Evolutionary conservation across 2,329 filamentous ascomycete genomes (phyloP), one percentile per base, ranked within the genome.

Genomic region (Neofusicoccum cordaticola): DNA sequence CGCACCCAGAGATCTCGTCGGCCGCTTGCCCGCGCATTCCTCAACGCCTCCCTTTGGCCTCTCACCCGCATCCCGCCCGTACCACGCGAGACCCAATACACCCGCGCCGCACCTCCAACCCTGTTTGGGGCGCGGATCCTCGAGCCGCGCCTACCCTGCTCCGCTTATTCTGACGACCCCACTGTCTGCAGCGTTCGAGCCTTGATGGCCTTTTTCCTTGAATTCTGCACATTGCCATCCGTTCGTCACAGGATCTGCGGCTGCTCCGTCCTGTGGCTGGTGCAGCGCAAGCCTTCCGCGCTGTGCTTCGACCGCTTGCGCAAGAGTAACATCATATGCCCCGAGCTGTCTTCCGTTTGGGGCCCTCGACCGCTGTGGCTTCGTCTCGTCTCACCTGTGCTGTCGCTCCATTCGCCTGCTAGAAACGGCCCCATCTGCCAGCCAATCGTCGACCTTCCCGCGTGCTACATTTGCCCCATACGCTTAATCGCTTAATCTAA

Each of bases 401-500:
- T 19, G n/a, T 17, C 50, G 15, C 48, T 9, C 9, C 48, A 51
- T n/a, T 34, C 48, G 48, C n/a, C 51, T 39, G 17, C 22, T n/a
- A 22, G 35, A 34, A 9, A 35, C 27, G 48, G 27, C 27, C n/a
- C 34, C 9, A 7, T 12, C 19, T 15, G 15, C 52, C 52, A 13
- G 35, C 52, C 52, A 56, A 56, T 56, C 52, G 35, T 37, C 19
- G 2, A 19, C 19, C 39, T 56, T 56, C 39, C 52, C 52, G 52
- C 12, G 35, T 9, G 4, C 12, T 9, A n/a, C 2, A 27, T 17
- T 22, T 17, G 52, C 35, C 52, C 52, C 52, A 27, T 39, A 56
- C 42, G 52, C 52, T 56, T 56, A 56, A 56, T 56, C 42, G 52
- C 52, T 56, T 56, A 56, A 56, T 56, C 19, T 19, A 13, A 56